Base-by-base conservation (phyloP, 805 yeast species). In the Yamadazyma takamatsuzukensis region DNA sequence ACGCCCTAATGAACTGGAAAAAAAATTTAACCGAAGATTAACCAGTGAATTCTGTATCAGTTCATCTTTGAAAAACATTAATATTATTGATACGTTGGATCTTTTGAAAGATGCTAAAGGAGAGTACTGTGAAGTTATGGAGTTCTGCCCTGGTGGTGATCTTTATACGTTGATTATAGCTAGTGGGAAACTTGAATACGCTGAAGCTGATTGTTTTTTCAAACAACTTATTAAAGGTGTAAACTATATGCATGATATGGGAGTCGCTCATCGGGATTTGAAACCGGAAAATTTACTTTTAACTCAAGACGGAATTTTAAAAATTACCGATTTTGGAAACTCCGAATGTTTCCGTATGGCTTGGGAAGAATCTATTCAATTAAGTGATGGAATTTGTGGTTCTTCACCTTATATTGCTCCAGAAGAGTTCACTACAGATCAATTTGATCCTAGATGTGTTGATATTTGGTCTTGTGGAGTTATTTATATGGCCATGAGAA, bases 381-480 rank as follows among this genome's bases (percentile, higher is more conserved):
- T 79, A 21, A 76, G 83, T 49, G 78, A 76, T 30, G 94, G 94
- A 4, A 69, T 85, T 5, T 81, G 88, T 57, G 96, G 96, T 6
- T 81, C 93, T 0, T 76, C 83, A 6, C 95, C 96, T 2, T 87
- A 87, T 55, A 84, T 88, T 49, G 94, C 96, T 0, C 96, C 96
- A 0, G 96, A 87, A 58, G 93, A 83, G 44, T 83, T 78, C 54
- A 66, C 72, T 2, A 60, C 53, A 39, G 62, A 71, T 24, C 78
- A 76, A 48, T 87, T 84, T 56, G 96, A 87, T 58, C 83, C 94
- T 2, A 61, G 95, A 36, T 72, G 83, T 21, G 83, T 83, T 5
- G 96, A 87, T 60, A 77, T 86, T 22, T 87, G 96, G 96, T 79
- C 95, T 0, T 85, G 95, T 64, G 96, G 95, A 30, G 90, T 87